A percentile compares a stretch with the other conserved stretches of the same genome.
Conservation (phyloP, 306 rosid species). For the Quercus agrifolia region DNA sequence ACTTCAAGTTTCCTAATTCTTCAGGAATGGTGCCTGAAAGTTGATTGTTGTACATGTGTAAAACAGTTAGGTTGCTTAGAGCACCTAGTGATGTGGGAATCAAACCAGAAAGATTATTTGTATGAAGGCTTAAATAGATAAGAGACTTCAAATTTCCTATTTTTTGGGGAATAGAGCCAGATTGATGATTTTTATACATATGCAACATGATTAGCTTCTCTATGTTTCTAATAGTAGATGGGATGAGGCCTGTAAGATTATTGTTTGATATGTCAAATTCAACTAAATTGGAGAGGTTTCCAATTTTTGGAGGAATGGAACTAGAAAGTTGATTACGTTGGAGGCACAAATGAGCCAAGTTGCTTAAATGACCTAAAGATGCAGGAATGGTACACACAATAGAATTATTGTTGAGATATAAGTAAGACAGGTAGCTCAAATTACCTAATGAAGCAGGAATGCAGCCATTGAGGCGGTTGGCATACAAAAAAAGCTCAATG, state of each 20-base stretch:
- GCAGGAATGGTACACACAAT: too few relatives aligned
- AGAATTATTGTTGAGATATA: too few relatives aligned
- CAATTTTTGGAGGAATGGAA: not conserved
- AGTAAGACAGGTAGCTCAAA: too few relatives aligned
- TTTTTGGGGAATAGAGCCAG: not conserved
- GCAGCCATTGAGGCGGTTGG: not conserved
- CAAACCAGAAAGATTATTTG: not conserved
- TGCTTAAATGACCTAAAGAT: too few relatives aligned
- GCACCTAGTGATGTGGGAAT: conserved; percentile 14
- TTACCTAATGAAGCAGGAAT: too few relatives aligned
- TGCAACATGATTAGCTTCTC: not conserved
- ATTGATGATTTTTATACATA: not conserved
- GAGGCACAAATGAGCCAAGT: rapidly evolving
- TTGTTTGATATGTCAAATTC: not conserved
- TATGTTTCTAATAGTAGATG: conserved; percentile 1
- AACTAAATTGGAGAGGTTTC: not conserved
- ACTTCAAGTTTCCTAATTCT: too few relatives aligned
- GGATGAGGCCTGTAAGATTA: not conserved
- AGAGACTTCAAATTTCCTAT: conserved; percentile 15
- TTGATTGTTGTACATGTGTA: too few relatives aligned
- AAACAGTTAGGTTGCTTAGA: not conserved
- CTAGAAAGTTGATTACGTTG: not conserved
- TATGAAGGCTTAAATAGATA: not conserved
- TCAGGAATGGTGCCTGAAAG: too few relatives aligned
- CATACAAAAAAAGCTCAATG: rapidly evolving